Conservation (phyloP, 1,284 basidiomycete genomes). For the Heterobasidion occidentale region DNA sequence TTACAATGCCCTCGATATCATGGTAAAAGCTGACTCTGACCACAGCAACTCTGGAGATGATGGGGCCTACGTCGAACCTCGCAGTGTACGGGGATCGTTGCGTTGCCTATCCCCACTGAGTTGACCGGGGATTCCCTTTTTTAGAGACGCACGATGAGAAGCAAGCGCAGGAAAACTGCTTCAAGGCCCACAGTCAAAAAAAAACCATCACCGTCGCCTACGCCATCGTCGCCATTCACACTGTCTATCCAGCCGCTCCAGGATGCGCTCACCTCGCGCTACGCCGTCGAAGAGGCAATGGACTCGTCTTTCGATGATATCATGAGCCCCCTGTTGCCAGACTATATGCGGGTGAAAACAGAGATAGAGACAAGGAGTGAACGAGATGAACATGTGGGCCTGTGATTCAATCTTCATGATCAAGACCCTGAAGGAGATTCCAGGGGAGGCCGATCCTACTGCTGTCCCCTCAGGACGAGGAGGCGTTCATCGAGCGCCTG, state of each 20-base stretch:
- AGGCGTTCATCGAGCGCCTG: conserved; percentile 2
- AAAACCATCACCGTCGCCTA: background rate
- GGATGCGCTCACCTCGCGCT: conserved; percentile 7
- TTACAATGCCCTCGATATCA: too few species aligned
- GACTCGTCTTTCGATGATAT: conserved; percentile 17
- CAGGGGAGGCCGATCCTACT: conserved; percentile 11
- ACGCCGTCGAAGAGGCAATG: conserved; percentile 8
- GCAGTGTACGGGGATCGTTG: background rate
- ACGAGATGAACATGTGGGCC: conserved; percentile 13
- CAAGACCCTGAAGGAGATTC: background rate
- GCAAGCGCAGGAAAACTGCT: background rate
- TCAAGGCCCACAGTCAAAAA: background rate
- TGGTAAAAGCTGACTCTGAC: too few species aligned
- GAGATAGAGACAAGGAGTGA: conserved; percentile 9
- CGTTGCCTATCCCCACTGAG: background rate
- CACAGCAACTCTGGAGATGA: background rate
- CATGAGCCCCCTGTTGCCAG: conserved; percentile 14
- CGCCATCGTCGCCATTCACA: background rate
- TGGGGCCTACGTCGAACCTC: background rate
- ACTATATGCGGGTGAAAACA: conserved; percentile 12
- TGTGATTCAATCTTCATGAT: background rate
- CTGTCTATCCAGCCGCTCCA: conserved; percentile 9
- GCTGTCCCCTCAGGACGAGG: conserved; percentile 8
- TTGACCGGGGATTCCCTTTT: background rate
- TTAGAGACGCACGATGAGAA: background rate